Conservation (phyloP, 371 early-diverging fungal genomes). For the Mortierella sp. region DNA sequence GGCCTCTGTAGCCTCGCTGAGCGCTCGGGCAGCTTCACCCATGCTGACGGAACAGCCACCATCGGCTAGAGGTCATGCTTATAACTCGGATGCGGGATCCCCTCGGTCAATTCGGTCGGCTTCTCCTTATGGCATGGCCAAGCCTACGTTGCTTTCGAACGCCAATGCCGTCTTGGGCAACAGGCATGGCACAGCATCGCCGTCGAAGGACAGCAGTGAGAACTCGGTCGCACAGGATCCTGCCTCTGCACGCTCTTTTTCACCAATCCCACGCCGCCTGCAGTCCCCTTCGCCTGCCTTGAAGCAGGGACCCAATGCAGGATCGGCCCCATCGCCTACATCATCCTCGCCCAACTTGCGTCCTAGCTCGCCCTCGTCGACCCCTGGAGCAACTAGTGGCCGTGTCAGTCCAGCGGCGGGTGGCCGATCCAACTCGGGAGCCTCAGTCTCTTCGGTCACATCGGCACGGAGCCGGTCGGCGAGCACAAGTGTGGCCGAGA, state of each 20-base stretch:
- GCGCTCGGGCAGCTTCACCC: conserved; percentile 44
- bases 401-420: conserved; percentile 16
- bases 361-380: conserved; percentile 14
- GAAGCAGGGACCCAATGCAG: not conserved
- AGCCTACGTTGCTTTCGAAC: conserved; percentile 25
- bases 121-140: conserved; percentile 46
- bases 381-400: not conserved
- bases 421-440: conserved; percentile 23
- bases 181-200: conserved; percentile 17
- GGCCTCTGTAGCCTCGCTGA: conserved; percentile 43
- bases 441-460: conserved; percentile 10
- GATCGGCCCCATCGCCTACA: not conserved
- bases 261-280: conserved; percentile 47
- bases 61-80: not conserved
- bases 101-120: conserved; percentile 16
- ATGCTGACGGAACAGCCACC: conserved; percentile 27
- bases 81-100: conserved; percentile 13
- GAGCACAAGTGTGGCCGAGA: conserved; percentile 27
- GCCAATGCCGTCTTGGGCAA: conserved; percentile 1
- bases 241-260: conserved; percentile 25
- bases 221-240: conserved; percentile 1
- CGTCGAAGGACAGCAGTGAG: conserved; percentile 23
- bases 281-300: conserved; percentile 42
- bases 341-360: conserved; percentile 17
- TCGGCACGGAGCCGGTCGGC: conserved; percentile 37